Evolutionary conservation across 2,329 filamentous ascomycete species (phyloP).

Genomic region (Dryadomyces quercus-mongolicae): DNA sequence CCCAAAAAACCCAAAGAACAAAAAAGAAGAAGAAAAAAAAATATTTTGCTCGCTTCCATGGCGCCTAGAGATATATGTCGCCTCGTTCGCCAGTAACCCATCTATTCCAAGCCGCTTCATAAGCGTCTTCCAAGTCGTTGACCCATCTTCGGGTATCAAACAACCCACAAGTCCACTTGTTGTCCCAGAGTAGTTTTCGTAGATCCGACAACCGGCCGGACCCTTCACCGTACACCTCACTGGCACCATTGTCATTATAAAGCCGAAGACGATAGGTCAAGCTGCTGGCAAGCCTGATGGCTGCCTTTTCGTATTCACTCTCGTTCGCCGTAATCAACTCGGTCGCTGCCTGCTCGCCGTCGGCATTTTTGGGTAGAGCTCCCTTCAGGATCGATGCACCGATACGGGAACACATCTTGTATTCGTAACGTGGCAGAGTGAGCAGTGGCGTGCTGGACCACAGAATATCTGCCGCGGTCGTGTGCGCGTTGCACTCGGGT

Average conservation of each 20-base stretch:
- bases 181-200: conserved; percentile 68
- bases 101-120: conserved; percentile 74
- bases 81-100: conserved; percentile 84
- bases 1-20: neutral
- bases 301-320: conserved; percentile 71
- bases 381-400: conserved; percentile 88
- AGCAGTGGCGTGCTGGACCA: conserved; percentile 93
- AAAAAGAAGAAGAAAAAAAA: neutral
- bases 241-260: conserved; percentile 12
- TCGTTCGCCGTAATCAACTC: conserved; percentile 74
- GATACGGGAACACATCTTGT: conserved; percentile 99
- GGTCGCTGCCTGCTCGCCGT: conserved; percentile 53
- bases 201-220: conserved; percentile 65
- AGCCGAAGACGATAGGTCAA: conserved; percentile 41
- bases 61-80: conserved; percentile 64
- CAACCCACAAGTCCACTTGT: conserved; percentile 73
- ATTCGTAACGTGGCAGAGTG: conserved; percentile 80
- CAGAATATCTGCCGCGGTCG: conserved; percentile 87
- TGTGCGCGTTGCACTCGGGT: conserved; percentile 95
- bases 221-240: conserved; percentile 36
- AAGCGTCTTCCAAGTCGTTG: conserved; percentile 74
- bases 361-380: conserved; percentile 60
- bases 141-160: conserved; percentile 94
- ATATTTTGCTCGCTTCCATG: too few relatives aligned
- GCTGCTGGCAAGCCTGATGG: conserved; percentile 52